Base-by-base conservation (phyloP, 2,329 filamentous ascomycete genomes). In the Beauveria sp. region DNA sequence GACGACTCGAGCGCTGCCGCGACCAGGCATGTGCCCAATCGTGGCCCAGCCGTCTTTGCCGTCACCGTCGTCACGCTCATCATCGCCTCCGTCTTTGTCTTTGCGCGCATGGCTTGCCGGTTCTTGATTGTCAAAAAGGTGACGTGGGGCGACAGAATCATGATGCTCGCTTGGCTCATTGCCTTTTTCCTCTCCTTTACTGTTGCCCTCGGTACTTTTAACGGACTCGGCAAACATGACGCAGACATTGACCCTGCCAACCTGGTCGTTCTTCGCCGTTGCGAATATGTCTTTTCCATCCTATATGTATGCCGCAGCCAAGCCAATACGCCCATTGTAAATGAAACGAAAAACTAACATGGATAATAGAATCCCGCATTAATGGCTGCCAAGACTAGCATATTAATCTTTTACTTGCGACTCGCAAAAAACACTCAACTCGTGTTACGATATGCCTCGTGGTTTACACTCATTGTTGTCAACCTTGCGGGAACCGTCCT, bases 351-450 rank as follows among this genome's bases (percentile, higher is more conserved):
- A 4, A 10, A 20, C 59, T 61, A 51, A 61, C 52, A n/a, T 22
- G 5, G 10, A 41, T n/a, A 92, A 41, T n/a, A 92, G 86, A 96
- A 96, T 70, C 92, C 92, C 14, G 88, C 90, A 3, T 79, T 96
- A 61, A 96, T 96, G 90, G 86, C 89, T 3, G 91, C 91, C 55
- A 97, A 97, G 75, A 92, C 90, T 0, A 96, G 91, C n/a, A 90
- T 97, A 67, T 80, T 97, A 62, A 81, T 94, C 58, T 97, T 97
- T 73, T 97, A 96, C 75, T 80, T 97, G 55, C 87, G 88, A 46
- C 80, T 97, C 53, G 90, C 91, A 28, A 88, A 87, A 67, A 89
- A 91, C 62, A 87, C 84, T 0, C 86, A 96, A 66, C 84, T 85
- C 64, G 79, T 92, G 55, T 87, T 96, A 65, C 85, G 89, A 62